These are phyloP conservation scores for Camellia lanceoleosa DNA, from an alignment of 148 eudicot genomes.

Conservation along the genomic window DNA sequence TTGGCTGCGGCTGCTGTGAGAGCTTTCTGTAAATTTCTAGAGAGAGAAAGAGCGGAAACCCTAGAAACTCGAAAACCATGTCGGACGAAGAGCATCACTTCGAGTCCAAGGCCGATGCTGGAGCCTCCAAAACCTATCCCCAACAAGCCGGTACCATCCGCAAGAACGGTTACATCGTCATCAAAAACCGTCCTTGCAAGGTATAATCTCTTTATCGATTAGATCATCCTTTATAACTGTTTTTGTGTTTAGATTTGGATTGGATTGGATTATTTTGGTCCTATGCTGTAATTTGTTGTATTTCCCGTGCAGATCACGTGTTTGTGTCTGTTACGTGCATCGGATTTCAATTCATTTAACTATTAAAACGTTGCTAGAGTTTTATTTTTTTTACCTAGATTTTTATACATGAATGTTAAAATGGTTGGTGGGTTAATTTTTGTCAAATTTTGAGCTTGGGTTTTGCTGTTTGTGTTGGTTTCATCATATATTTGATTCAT, in stretches of 20 bases:
- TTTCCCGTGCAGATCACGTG: neutral
- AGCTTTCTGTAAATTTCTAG: neutral
- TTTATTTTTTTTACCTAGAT: neutral
- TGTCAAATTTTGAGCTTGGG: no score
- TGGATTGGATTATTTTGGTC: neutral
- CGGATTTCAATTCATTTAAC: neutral
- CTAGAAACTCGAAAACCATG: neutral
- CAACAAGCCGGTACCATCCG: slow-evolving; percentile 20
- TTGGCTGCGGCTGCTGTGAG: neutral
- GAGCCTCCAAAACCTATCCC: slow-evolving; percentile 18
- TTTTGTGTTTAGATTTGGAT: neutral
- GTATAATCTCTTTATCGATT: neutral
- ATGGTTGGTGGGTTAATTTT: no score
- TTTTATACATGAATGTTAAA: no score
- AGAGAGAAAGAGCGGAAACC: neutral
- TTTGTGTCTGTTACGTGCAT: no score
- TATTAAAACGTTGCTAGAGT: neutral
- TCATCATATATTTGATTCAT: no score
- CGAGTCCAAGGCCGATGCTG: slow-evolving; percentile 15
- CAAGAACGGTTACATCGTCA: slow-evolving; percentile 16
- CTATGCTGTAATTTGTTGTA: neutral
- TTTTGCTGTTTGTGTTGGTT: no score
- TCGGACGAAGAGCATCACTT: slow-evolving; percentile 17
- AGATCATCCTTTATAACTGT: neutral
- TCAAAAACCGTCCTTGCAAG: slow-evolving; percentile 15